Conservation (phyloP, 1,139 yeast genomes). For the Kodamaea suecica region DNA sequence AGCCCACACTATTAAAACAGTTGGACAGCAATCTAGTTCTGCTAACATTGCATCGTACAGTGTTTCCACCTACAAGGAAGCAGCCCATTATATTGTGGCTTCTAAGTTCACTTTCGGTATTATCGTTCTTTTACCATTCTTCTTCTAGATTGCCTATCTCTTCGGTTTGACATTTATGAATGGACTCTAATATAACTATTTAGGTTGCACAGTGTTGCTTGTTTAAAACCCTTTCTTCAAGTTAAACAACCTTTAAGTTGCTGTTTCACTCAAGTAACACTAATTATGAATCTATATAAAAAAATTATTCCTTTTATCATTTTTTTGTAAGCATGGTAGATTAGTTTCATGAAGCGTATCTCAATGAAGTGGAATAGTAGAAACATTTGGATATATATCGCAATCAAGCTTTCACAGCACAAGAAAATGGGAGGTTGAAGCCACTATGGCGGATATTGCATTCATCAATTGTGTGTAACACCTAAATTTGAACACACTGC, state of each 20-base stretch:
- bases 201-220: not conserved
- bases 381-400: too few species aligned
- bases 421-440: too few species aligned
- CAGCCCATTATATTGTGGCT: constrained; percentile 1
- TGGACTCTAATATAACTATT: not conserved
- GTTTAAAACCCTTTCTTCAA: not conserved
- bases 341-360: too few species aligned
- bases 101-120: constrained; percentile 4
- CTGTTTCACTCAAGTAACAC: not conserved
- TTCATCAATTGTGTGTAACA: too few species aligned
- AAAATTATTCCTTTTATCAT: too few species aligned
- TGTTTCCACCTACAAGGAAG: constrained; percentile 4
- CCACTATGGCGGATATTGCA: too few species aligned
- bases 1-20: not conserved
- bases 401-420: too few species aligned
- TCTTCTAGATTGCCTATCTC: constrained; percentile 3
- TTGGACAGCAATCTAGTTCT: constrained; percentile 2
- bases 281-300: not conserved
- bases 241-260: not conserved
- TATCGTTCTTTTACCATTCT: constrained; percentile 3
- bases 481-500: too few species aligned
- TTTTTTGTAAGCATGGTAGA: too few species aligned
- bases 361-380: too few species aligned
- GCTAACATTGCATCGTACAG: constrained; percentile 2
- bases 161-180: not conserved